Conservation (phyloP, 2,329 filamentous ascomycete genomes). For the Pseudogymnoascus sp. region DNA sequence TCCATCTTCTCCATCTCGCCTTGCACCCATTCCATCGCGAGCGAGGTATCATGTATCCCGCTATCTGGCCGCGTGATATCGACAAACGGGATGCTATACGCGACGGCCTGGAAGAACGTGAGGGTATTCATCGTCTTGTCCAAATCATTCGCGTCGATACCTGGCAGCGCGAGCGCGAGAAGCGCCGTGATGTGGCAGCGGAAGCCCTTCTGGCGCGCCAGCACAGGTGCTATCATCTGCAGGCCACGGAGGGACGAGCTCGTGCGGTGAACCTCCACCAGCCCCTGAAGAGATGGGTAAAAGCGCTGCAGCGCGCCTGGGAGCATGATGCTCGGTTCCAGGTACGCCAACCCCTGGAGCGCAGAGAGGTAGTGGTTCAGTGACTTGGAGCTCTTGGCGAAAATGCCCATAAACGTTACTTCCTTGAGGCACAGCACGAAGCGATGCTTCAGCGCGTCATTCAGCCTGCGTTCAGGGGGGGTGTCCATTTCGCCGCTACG, state of each 20-base stretch:
- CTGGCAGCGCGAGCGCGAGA: slow-evolving; percentile 84
- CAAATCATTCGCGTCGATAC: slow-evolving; percentile 94
- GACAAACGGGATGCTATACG: slow-evolving; percentile 90
- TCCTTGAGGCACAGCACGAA: slow-evolving; percentile 87
- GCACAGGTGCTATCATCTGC: slow-evolving; percentile 84
- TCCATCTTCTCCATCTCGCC: slow-evolving; percentile 93
- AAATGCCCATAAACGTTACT: slow-evolving; percentile 96
- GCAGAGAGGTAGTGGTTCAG: slow-evolving; percentile 89
- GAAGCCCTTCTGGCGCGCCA: slow-evolving; percentile 91
- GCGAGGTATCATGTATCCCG: slow-evolving; percentile 60
- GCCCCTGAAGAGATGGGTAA: slow-evolving; percentile 90
- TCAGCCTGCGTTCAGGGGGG: slow-evolving; percentile 70
- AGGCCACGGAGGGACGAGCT: slow-evolving; percentile 87
- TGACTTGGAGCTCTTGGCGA: slow-evolving; percentile 86
- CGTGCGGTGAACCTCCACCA: slow-evolving; percentile 94
- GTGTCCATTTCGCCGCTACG: slow-evolving; percentile 85
- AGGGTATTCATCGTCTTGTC: slow-evolving; percentile 94
- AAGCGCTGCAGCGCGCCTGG: slow-evolving; percentile 92
- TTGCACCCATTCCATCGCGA: slow-evolving; percentile 90
- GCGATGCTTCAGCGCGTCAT: slow-evolving; percentile 69
- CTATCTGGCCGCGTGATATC: slow-evolving; percentile 64
- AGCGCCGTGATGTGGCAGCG: slow-evolving; percentile 91
- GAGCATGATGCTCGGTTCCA: slow-evolving; percentile 85
- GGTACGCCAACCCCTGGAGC: slow-evolving; percentile 77
- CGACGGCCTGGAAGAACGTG: slow-evolving; percentile 90